Percentiles rank a stretch among this genome's conserved stretches.
These are phyloP conservation scores for Dioscorea cayenensis DNA, from an alignment of 116 monocot genomes.

Conservation along the genomic window DNA sequence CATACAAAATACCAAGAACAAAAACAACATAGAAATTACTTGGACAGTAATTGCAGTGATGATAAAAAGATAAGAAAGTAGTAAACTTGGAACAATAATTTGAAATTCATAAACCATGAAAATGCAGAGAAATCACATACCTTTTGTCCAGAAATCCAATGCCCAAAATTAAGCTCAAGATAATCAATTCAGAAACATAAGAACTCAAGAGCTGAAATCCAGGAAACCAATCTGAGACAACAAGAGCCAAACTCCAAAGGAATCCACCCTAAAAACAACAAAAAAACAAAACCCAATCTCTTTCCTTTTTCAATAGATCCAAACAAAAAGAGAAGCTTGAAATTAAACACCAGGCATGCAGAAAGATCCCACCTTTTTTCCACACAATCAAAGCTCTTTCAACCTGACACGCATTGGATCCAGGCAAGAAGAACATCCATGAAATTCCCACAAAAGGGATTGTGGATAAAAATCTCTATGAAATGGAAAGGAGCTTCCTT, in stretches of 20 bases:
- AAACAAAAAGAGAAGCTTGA: neutral
- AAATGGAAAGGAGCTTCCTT: neutral
- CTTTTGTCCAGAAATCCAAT: neutral
- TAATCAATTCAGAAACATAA: neutral
- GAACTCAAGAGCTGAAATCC: neutral
- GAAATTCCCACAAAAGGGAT: neutral
- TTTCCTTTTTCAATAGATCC: neutral
- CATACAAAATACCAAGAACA: neutral
- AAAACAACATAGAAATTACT: neutral
- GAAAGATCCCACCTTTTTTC: neutral
- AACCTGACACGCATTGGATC: neutral
- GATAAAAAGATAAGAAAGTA: no score
- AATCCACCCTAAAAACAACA: neutral
- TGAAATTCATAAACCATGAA: neutral
- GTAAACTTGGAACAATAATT: no score
- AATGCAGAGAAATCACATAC: neutral
- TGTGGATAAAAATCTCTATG: neutral
- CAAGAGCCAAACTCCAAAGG: neutral
- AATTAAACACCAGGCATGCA: neutral
- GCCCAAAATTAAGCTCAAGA: neutral
- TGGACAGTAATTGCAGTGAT: neutral
- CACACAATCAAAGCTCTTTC: neutral
- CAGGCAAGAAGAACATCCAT: neutral
- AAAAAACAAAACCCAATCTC: neutral
- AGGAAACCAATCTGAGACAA: neutral